Evolutionary conservation across 805 yeast genomes (phyloP).

Genomic region (Pichia pseudocactophila): DNA sequence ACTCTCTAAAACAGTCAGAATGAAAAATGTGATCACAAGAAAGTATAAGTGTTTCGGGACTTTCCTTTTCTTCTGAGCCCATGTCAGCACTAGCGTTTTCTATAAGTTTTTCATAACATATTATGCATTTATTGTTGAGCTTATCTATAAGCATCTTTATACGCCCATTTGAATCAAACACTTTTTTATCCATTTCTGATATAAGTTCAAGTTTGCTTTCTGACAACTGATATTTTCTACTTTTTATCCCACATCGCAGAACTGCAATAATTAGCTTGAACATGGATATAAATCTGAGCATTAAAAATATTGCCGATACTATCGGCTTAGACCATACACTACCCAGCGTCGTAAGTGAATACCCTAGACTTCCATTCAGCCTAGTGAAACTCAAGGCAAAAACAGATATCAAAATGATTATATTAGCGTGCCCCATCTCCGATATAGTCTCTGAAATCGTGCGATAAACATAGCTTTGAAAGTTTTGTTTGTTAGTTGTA

Average conservation of each 20-base stretch:
- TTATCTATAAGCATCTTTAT: conserved; percentile 2
- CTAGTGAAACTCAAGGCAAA: conserved; percentile 8
- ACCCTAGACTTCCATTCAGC: conserved; percentile 3
- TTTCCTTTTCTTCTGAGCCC: background rate
- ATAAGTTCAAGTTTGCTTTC: no score
- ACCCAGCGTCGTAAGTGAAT: conserved; percentile 1
- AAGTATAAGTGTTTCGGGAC: background rate
- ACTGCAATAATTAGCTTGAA: conserved; percentile 12
- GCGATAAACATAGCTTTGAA: conserved; percentile 11
- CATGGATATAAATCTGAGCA: conserved; percentile 12
- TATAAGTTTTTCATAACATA: conserved; percentile 13
- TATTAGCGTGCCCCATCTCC: conserved; percentile 7
- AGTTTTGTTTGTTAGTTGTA: conserved; percentile 9
- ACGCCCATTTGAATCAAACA: background rate
- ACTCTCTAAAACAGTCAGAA: conserved; percentile 13
- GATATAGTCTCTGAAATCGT: conserved; percentile 3
- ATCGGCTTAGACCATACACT: conserved; percentile 11
- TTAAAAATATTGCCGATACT: conserved; percentile 12
- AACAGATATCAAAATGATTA: conserved; percentile 7
- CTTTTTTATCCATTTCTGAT: no score
- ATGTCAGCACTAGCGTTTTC: background rate
- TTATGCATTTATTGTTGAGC: conserved; percentile 14
- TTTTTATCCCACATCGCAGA: conserved; percentile 11
- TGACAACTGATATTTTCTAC: conserved; percentile 9
- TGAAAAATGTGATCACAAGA: conserved; percentile 16